Base-by-base conservation (phyloP, 352 stramenopile genomes). In the Pythium catenulatum region DNA sequence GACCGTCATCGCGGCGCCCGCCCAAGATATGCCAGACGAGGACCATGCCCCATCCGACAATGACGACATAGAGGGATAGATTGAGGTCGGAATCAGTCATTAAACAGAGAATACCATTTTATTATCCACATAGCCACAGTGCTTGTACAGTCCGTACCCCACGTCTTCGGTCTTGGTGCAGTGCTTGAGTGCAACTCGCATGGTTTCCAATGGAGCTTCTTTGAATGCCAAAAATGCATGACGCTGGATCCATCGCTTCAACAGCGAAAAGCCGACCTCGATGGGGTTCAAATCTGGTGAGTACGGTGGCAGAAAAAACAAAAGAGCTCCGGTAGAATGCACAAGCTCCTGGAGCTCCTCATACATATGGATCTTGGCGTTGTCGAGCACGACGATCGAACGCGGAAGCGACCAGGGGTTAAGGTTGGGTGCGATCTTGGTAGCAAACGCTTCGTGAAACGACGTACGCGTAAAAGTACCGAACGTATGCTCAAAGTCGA, bases 351-450 rank as follows among this genome's bases (percentile, higher is more conserved):
- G 54, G 9, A 86, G 46, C 54, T 84, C 82, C 15, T 70, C 9
- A 30, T 84, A 90, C 85, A 90, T 88, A 27, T 90, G 88, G 25
- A 89, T 92, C 25, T 87, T 87, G 23, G 82, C 85, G 46, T 92
- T 88, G 75, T 90, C 82, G 0, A 90, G 11, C 14, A 87, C 65
- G 17, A 87, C 82, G 68, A 90, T 87, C 1, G 73, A 92, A 36
- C 74, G 63, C 8, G 88, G 82, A 17, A 80, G 59, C 8, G 77
- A 77, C 72, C 81, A 90, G 7, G 87, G 73, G 73, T 92, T 90
- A 1, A 92, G 72, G 25, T 82, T 83, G 13, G 79, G 81, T 2
- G 74, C 70, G n/a, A 88, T 87, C 21, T 87, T 77, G 0, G 58
- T 79, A 1, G 32, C 39, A 63, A 90, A 89, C 7, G 68, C 74